These are phyloP conservation scores for Emydomyces testavorans DNA, from an alignment of 2,329 filamentous ascomycete species.

Conservation along the genomic window DNA sequence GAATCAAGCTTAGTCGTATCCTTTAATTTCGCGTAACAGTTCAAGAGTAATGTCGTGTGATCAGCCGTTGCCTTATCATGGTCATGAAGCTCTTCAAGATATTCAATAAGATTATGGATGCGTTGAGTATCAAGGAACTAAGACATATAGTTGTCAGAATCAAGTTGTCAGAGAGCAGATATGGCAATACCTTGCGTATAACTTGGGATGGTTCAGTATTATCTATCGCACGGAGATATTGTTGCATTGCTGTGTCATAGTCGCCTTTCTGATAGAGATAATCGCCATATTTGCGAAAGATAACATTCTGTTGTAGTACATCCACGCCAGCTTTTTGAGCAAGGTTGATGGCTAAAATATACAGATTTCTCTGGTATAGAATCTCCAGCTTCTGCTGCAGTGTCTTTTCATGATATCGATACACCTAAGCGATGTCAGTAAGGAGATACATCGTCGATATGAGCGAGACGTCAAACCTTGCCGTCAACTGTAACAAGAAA, in stretches of 20 bases:
- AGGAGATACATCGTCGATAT: not conserved
- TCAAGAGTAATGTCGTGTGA: constrained; percentile 85
- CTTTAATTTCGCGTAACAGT: constrained; percentile 96
- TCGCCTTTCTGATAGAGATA: constrained; percentile 89
- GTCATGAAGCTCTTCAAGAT: constrained; percentile 90
- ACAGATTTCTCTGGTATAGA: constrained; percentile 86
- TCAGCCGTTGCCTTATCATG: constrained; percentile 87
- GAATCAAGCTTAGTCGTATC: constrained; percentile 92
- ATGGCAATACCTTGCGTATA: constrained; percentile 60
- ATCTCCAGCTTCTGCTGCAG: constrained; percentile 86
- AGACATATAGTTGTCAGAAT: constrained; percentile 12
- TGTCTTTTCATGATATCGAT: constrained; percentile 79
- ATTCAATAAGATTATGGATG: constrained; percentile 94
- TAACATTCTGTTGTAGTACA: constrained; percentile 69
- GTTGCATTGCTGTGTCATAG: constrained; percentile 97
- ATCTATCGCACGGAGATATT: constrained; percentile 92
- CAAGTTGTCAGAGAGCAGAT: too few species aligned
- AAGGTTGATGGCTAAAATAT: constrained; percentile 79
- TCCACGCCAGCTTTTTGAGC: constrained; percentile 82
- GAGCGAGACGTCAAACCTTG: constrained; percentile 51
- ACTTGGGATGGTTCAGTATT: constrained; percentile 94
- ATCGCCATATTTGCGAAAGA: constrained; percentile 88
- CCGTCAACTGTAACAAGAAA: constrained; percentile 86
- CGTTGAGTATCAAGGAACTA: constrained; percentile 91
- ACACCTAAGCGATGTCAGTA: constrained; percentile 47